Evolutionary conservation across 2,329 filamentous ascomycete genomes (phyloP).

Genomic region (Exophiala viscosa): DNA sequence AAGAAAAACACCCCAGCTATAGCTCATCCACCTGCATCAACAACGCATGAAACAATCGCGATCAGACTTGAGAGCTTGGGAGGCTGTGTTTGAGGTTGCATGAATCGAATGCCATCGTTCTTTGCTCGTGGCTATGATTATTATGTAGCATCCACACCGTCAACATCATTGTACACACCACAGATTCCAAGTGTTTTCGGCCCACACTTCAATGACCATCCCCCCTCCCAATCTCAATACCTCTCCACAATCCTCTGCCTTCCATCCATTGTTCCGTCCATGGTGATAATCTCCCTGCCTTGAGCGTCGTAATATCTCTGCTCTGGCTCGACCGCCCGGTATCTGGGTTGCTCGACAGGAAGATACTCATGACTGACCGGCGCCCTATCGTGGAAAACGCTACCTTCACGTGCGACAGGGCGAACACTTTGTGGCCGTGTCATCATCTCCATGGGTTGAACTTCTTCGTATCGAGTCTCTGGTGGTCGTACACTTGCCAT

Average conservation of each 20-base stretch:
- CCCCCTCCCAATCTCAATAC: conserved; percentile 19
- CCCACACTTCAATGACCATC: neutral
- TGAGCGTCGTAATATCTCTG: conserved; percentile 24
- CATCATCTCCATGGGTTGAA: conserved; percentile 33
- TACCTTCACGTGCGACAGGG: conserved; percentile 42
- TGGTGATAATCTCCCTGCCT: conserved; percentile 21
- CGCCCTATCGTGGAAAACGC: conserved; percentile 33
- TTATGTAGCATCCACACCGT: neutral
- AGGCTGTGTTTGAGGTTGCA: conserved; percentile 9
- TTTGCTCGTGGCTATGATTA: neutral
- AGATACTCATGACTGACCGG: conserved; percentile 20
- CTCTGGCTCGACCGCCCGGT: conserved; percentile 25
- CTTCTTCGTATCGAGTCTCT: conserved; percentile 43
- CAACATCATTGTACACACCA: neutral
- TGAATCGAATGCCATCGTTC: neutral
- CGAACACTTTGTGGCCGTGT: conserved; percentile 43
- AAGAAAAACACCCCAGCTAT: too few species aligned
- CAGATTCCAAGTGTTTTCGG: neutral
- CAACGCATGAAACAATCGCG: conserved; percentile 1
- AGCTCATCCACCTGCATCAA: too few species aligned
- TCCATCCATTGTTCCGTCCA: conserved; percentile 19
- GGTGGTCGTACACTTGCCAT: conserved; percentile 58
- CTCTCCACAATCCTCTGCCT: conserved; percentile 22
- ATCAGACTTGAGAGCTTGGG: neutral
- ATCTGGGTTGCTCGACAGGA: conserved; percentile 23